Percentiles rank a stretch among this genome's conserved stretches.
These are phyloP conservation scores for Gracilariopsis chorda DNA, from an alignment of 23 red algal species.

Conservation along the genomic window DNA sequence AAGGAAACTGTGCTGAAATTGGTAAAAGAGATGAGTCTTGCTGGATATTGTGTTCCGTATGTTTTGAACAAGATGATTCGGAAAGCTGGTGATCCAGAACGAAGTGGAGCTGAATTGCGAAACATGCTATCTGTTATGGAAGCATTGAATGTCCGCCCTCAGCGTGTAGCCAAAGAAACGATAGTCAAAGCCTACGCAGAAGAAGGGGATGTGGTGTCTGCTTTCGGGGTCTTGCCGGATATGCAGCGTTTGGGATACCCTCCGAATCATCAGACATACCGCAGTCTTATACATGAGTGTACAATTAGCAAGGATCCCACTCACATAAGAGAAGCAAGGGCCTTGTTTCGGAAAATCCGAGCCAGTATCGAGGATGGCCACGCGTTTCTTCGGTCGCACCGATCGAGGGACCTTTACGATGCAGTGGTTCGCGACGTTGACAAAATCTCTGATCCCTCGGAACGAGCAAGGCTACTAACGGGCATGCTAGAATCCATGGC, in stretches of 20 bases:
- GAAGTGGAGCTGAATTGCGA: conserved; percentile 56
- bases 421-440: conserved; percentile 24
- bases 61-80: conserved; percentile 53
- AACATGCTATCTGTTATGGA: conserved; percentile 46
- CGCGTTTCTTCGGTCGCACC: conserved; percentile 7
- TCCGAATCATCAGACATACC: conserved; percentile 51
- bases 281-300: conserved; percentile 36
- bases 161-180: conserved; percentile 36
- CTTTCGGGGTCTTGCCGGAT: conserved; percentile 45
- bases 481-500: background rate
- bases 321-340: conserved; percentile 26
- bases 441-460: background rate
- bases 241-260: conserved; percentile 55
- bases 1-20: conserved; percentile 32
- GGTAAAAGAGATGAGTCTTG: conserved; percentile 50
- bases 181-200: conserved; percentile 27
- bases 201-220: conserved; percentile 36
- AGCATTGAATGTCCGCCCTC: conserved; percentile 38
- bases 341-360: conserved; percentile 35
- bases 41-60: conserved; percentile 44
- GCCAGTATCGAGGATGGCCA: conserved; percentile 9
- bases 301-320: background rate
- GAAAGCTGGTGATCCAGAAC: conserved; percentile 32
- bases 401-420: conserved; percentile 36
- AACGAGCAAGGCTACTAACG: background rate